Evolutionary conservation across 805 yeast genomes (phyloP), one percentile per base, ranked within the genome.

Genomic region (Candida boleticola): DNA sequence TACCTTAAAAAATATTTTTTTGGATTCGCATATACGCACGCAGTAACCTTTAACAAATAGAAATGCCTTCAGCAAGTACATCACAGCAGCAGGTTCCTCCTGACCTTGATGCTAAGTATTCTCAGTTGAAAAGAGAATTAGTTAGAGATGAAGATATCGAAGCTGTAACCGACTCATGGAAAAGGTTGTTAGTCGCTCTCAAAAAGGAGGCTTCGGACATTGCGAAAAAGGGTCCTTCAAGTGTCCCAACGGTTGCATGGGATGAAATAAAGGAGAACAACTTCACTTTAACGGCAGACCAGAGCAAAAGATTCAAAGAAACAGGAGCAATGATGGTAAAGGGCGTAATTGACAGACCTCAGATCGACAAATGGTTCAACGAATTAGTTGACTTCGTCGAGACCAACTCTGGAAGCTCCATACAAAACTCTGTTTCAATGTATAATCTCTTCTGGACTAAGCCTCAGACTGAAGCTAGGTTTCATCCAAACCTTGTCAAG

Each of bases 401-500:
- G 13, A 50, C 45, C 11, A 57, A 67, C 44, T 55, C 56, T 1
- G 58, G 52, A 5, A 67, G 65, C 1, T 46, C 46, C 22, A 62
- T 66, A 6, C 41, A 34, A 19, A 54, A 30, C 51, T 60, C 25
- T 41, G 53, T 32, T 49, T 57, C 39, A 51, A 60, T 48, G 48
- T 65, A 65, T 43, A 53, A 54, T 40, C 52, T 67, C 13, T 67
- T 64, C 45, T 71, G 75, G 74, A 55, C 71, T 2, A 55, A 58
- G 39, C 48, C 70, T 2, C 74, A 71, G 48, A 54, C 63, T 1
- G 53, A 49, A 36, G 73, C 73, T 5, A 50, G 76, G 27, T 55
- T 71, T 1, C 68, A 68, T 48, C 71, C 71, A 14, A 57, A 60
- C 18, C 45, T 66, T 18, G 44, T 56, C 14, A 47, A 52, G 41